Conservation (phyloP, 2,329 filamentous ascomycete genomes). For the Sordariomycetes sp. region DNA sequence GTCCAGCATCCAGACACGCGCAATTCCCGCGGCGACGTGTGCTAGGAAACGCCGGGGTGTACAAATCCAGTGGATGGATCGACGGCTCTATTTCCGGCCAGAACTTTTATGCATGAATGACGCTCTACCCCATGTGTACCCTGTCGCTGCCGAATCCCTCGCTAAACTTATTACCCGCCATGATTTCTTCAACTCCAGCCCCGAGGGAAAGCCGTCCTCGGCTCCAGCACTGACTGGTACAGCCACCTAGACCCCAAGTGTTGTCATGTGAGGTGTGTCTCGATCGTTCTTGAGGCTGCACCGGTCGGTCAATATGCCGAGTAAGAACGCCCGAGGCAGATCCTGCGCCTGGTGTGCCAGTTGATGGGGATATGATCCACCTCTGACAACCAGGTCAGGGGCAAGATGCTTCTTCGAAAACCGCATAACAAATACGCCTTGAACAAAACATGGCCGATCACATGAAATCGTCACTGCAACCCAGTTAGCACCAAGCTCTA, state of each 20-base stretch:
- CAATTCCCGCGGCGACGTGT: too few species aligned
- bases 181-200: neutral
- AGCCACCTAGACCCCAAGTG: neutral
- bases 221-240: neutral
- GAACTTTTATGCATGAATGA: neutral
- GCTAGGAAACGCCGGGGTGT: neutral
- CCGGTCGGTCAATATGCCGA: neutral
- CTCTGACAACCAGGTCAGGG: neutral
- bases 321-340: neutral
- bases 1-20: too few species aligned
- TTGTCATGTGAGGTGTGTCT: neutral
- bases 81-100: neutral
- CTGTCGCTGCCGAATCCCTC: neutral
- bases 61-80: neutral
- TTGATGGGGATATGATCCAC: neutral
- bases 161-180: neutral
- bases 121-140: neutral
- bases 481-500: neutral
- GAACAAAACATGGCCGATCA: slow-evolving; percentile 5
- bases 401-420: neutral
- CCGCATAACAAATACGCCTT: neutral
- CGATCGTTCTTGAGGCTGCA: neutral
- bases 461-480: slow-evolving; percentile 10
- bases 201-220: neutral
- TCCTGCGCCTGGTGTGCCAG: neutral